Evolutionary conservation across 177 flowering plant genomes (phyloP).

Genomic region (Vitis hybrid): DNA sequence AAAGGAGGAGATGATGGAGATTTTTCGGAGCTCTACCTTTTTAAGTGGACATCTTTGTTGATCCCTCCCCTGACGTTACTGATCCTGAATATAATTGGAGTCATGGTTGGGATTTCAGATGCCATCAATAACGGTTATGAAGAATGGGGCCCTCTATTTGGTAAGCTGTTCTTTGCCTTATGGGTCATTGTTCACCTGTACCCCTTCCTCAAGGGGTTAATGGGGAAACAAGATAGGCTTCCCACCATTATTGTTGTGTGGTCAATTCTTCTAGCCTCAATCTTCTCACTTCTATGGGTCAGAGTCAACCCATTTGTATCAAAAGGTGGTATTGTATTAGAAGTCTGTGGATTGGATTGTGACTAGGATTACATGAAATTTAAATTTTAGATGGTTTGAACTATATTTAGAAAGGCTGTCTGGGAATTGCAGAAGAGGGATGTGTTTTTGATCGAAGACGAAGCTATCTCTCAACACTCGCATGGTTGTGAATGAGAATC

Average conservation of each 20-base stretch:
- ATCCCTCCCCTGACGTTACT: conserved; percentile 66
- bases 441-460: background rate
- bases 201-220: conserved; percentile 83
- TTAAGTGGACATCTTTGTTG: conserved; percentile 81
- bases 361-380: conserved; percentile 20
- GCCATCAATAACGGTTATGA: conserved; percentile 81
- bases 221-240: conserved; percentile 61
- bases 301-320: conserved; percentile 65
- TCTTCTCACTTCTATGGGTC: conserved; percentile 79
- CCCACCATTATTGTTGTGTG: conserved; percentile 77
- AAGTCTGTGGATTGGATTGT: conserved; percentile 72
- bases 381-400: conserved; percentile 4
- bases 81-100: conserved; percentile 69
- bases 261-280: conserved; percentile 78
- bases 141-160: conserved; percentile 85
- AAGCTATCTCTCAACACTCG: background rate
- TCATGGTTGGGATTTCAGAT: conserved; percentile 66
- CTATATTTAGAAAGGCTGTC: conserved; percentile 11
- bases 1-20: conserved; percentile 80
- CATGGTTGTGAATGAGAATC: background rate
- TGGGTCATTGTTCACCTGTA: conserved; percentile 89
- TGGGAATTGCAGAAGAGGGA: conserved; percentile 12
- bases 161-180: conserved; percentile 71
- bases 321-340: conserved; percentile 49
- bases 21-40: conserved; percentile 69